Evolutionary conservation across 2,329 filamentous ascomycete species (phyloP).

Genomic region (Epichloe sp.): DNA sequence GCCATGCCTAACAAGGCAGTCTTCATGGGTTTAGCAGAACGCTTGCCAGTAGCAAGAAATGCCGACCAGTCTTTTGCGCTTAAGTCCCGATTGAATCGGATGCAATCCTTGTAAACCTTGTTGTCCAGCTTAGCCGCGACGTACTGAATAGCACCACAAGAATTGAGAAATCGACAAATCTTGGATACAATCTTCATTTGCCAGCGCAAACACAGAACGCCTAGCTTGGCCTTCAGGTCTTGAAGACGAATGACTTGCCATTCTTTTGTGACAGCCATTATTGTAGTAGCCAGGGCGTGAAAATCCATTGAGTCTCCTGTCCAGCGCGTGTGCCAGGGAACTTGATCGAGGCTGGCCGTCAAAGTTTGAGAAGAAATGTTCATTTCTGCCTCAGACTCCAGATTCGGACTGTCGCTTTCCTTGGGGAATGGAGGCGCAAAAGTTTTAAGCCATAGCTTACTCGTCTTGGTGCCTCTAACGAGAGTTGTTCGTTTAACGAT

Average conservation of each 20-base stretch:
- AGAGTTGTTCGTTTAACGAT: conserved; percentile 48
- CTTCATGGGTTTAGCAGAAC: conserved; percentile 16
- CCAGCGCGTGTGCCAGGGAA: conserved; percentile 44
- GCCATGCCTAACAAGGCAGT: conserved; percentile 10
- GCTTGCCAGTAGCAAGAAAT: conserved; percentile 37
- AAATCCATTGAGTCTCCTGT: conserved; percentile 46
- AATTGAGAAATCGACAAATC: conserved; percentile 43
- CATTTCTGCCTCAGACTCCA: conserved; percentile 19
- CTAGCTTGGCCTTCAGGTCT: conserved; percentile 45
- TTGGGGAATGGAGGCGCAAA: conserved; percentile 36
- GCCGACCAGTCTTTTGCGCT: conserved; percentile 42
- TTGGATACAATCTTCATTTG: conserved; percentile 49
- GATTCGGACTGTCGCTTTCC: conserved; percentile 13
- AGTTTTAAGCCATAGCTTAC: conserved; percentile 45
- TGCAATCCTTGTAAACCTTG: conserved; percentile 47
- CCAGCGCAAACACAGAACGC: conserved; percentile 39
- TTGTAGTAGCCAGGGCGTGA: conserved; percentile 40
- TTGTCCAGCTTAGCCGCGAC: conserved; percentile 41
- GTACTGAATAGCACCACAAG: conserved; percentile 40
- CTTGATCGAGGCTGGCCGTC: conserved; percentile 34
- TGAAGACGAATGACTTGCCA: conserved; percentile 45
- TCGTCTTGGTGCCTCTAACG: conserved; percentile 45
- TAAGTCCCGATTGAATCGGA: conserved; percentile 44
- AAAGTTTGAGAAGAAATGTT: conserved; percentile 27
- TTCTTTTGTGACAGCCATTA: conserved; percentile 42